Conservation (phyloP, 2,329 filamentous ascomycete species). For the Dothideomycetes sp. region DNA sequence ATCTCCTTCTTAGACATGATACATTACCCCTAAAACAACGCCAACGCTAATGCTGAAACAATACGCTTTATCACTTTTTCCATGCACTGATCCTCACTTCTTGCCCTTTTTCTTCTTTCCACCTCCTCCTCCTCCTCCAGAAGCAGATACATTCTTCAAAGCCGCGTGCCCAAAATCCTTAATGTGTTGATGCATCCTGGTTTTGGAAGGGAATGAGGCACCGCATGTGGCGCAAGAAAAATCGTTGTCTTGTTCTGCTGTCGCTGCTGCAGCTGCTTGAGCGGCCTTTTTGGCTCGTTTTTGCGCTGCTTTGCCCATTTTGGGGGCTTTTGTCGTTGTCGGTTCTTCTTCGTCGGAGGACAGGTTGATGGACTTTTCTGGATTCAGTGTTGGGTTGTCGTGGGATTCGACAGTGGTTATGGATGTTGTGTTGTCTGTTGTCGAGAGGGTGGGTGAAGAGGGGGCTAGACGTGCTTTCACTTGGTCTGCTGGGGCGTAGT, state of each 20-base stretch:
- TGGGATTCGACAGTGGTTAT: not conserved
- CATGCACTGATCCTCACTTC: too few relatives aligned
- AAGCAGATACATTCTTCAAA: slow-evolving; percentile 22
- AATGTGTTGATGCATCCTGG: slow-evolving; percentile 65
- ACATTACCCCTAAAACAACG: too few relatives aligned
- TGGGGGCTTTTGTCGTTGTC: slow-evolving; percentile 19
- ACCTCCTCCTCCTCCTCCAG: slow-evolving; percentile 17
- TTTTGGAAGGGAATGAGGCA: slow-evolving; percentile 66
- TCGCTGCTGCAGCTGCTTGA: slow-evolving; percentile 33
- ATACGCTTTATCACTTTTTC: too few relatives aligned
- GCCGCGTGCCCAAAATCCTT: slow-evolving; percentile 57
- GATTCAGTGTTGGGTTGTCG: not conserved
- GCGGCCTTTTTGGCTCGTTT: slow-evolving; percentile 38
- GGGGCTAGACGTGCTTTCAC: slow-evolving; percentile 30
- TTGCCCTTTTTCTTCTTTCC: slow-evolving; percentile 25
- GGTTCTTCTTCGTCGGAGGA: slow-evolving; percentile 18
- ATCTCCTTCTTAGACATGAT: too few relatives aligned
- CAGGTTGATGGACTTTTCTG: slow-evolving; percentile 10
- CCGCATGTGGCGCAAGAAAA: slow-evolving; percentile 71
- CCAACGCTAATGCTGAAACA: too few relatives aligned
- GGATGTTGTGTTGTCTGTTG: not conserved
- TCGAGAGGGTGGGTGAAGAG: not conserved
- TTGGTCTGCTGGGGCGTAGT: slow-evolving; percentile 36
- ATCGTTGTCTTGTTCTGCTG: slow-evolving; percentile 28
- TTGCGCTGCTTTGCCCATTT: slow-evolving; percentile 40